Evolutionary conservation across 2,329 filamentous ascomycete genomes (phyloP).

Genomic region (Polychaeton citri): DNA sequence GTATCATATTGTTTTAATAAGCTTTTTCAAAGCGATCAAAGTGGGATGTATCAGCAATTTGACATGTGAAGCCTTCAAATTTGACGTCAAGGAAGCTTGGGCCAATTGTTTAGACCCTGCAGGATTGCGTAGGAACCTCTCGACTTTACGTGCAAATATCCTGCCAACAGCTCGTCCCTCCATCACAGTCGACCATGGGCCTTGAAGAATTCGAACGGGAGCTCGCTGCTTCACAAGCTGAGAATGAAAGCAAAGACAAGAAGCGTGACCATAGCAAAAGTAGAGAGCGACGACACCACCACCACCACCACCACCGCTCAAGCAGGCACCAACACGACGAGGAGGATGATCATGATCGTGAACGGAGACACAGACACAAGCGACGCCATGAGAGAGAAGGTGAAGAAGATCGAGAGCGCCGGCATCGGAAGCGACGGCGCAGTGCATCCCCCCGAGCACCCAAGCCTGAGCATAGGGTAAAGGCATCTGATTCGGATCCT

Average conservation of each 20-base stretch:
- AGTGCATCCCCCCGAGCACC: slow-evolving; percentile 20
- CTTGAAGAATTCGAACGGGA: slow-evolving; percentile 67
- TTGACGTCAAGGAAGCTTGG: slow-evolving; percentile 1
- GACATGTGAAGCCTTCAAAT: slow-evolving; percentile 1
- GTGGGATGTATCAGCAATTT: background rate
- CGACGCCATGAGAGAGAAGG: slow-evolving; percentile 38
- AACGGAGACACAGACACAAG: slow-evolving; percentile 44
- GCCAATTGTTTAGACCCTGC: background rate
- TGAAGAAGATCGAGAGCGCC: slow-evolving; percentile 21
- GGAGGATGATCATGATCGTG: slow-evolving; percentile 10
- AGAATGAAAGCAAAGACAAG: slow-evolving; percentile 18
- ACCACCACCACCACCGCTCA: slow-evolving; percentile 32
- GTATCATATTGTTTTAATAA: no score
- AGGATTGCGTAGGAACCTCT: no score
- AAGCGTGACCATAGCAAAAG: slow-evolving; percentile 9
- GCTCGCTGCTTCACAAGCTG: slow-evolving; percentile 51
- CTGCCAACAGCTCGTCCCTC: no score
- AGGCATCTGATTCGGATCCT: slow-evolving; percentile 18
- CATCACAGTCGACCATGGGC: slow-evolving; percentile 39
- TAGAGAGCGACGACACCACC: slow-evolving; percentile 24
- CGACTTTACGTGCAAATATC: no score
- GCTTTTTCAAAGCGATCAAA: no score
- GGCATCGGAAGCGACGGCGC: slow-evolving; percentile 15
- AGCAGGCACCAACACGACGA: slow-evolving; percentile 29
- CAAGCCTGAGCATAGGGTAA: slow-evolving; percentile 14